Conservation (phyloP, 352 stramenopile genomes). For the Globisporangium viniferum region DNA sequence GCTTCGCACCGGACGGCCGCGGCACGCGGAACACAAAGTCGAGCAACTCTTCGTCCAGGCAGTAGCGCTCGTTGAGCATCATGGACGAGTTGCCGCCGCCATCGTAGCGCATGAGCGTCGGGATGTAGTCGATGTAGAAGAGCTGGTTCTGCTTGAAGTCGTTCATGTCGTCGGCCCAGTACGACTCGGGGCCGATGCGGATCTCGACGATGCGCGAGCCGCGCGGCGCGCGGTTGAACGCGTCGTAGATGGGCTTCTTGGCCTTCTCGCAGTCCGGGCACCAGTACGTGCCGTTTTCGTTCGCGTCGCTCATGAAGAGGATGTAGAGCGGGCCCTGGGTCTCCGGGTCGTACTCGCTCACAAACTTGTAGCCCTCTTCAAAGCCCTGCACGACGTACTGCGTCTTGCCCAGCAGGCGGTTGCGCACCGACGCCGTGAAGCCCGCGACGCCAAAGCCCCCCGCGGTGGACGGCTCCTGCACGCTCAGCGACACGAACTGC, state of each 20-base stretch:
- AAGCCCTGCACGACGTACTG: slow-evolving; percentile 69
- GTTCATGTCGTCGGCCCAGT: slow-evolving; percentile 78
- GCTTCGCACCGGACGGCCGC: slow-evolving; percentile 28
- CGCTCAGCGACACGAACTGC: slow-evolving; percentile 53
- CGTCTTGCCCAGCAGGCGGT: slow-evolving; percentile 50
- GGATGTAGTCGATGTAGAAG: slow-evolving; percentile 83
- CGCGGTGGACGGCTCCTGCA: slow-evolving; percentile 12
- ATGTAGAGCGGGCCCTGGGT: slow-evolving; percentile 66
- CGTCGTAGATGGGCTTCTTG: slow-evolving; percentile 53
- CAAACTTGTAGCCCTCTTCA: slow-evolving; percentile 65
- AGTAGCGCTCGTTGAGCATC: slow-evolving; percentile 72
- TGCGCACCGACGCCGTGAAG: slow-evolving; percentile 24
- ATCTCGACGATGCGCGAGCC: slow-evolving; percentile 70
- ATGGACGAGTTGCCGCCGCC: slow-evolving; percentile 64
- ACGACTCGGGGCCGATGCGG: slow-evolving; percentile 42
- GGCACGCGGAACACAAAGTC: slow-evolving; percentile 66
- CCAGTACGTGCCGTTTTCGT: slow-evolving; percentile 77
- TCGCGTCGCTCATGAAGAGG: slow-evolving; percentile 70
- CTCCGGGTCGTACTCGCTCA: slow-evolving; percentile 69
- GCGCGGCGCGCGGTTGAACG: slow-evolving; percentile 57
- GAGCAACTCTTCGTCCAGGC: slow-evolving; percentile 55
- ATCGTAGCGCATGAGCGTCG: slow-evolving; percentile 76
- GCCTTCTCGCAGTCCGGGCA: slow-evolving; percentile 60
- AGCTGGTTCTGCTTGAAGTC: slow-evolving; percentile 75
- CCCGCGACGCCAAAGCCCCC: slow-evolving; percentile 21